A percentile compares a stretch with the other conserved stretches of the same genome.
Evolutionary conservation across 257 asterid genomes (phyloP).

Genomic region (Scutellaria baicalensis): DNA sequence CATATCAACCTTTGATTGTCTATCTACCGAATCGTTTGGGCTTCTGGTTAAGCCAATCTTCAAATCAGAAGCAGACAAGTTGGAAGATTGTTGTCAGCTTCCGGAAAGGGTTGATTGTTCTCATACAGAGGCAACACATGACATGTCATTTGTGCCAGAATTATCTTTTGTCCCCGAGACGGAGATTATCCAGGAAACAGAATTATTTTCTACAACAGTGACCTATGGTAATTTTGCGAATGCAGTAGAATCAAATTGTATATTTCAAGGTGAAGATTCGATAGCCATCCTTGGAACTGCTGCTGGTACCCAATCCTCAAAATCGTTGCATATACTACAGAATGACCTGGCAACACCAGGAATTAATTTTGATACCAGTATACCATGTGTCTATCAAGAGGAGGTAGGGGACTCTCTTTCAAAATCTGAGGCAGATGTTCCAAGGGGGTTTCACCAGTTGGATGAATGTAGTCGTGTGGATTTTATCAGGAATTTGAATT

Average conservation of each 20-base stretch:
- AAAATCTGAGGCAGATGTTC: conserved; percentile 36
- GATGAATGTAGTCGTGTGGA: conserved; percentile 90
- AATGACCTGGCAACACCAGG: conserved; percentile 25
- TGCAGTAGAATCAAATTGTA: conserved; percentile 25
- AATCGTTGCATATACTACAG: conserved; percentile 13
- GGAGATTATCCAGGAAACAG: conserved; percentile 35
- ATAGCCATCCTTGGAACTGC: conserved; percentile 18
- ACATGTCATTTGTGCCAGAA: conserved; percentile 53
- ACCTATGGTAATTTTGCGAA: conserved; percentile 38
- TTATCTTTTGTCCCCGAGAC: conserved; percentile 66
- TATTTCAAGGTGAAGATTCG: conserved; percentile 26
- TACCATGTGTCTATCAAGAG: conserved; percentile 32
- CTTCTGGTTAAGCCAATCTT: conserved; percentile 25
- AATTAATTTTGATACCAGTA: conserved; percentile 26
- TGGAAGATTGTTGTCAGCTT: conserved; percentile 32
- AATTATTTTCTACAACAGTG: conserved; percentile 42
- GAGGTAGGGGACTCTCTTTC: conserved; percentile 56
- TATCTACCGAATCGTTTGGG: conserved; percentile 29
- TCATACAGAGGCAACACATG: conserved; percentile 24
- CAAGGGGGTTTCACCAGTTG: conserved; percentile 40
- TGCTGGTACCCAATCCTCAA: conserved; percentile 11
- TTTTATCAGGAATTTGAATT: conserved; percentile 26
- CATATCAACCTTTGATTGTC: conserved; percentile 18
- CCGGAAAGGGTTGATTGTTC: conserved; percentile 28
- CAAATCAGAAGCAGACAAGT: conserved; percentile 29